Conservation (phyloP, 352 stramenopile genomes). For the Phytophthora europaea region DNA sequence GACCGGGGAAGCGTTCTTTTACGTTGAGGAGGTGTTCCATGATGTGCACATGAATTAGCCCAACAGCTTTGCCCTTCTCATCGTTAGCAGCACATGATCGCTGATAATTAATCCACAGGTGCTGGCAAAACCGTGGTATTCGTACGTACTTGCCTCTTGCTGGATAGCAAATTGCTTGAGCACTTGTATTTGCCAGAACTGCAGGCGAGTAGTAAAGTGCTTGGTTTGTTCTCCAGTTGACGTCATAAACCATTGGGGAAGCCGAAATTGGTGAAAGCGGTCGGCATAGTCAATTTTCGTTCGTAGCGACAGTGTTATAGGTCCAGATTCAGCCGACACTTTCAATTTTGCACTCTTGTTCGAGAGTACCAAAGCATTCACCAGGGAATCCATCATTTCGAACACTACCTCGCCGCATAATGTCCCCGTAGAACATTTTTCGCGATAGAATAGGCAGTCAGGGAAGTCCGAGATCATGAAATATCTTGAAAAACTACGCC, state of each 20-base stretch:
- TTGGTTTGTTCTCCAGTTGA: conserved; percentile 37
- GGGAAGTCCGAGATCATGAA: conserved; percentile 23
- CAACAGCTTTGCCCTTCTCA: neutral
- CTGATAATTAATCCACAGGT: conserved; percentile 19
- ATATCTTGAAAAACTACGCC: conserved; percentile 27
- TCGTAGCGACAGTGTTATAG: conserved; percentile 11
- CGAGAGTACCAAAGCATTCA: neutral
- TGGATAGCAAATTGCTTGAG: conserved; percentile 19
- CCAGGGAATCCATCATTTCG: conserved; percentile 34
- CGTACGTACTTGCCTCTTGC: neutral
- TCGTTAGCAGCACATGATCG: conserved; percentile 14
- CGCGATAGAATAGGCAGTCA: conserved; percentile 28
- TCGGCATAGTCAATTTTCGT: conserved; percentile 34
- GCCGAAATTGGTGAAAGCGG: conserved; percentile 42
- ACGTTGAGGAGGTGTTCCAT: neutral
- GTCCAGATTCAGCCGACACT: neutral
- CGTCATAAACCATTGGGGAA: conserved; percentile 30
- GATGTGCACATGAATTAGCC: conserved; percentile 3
- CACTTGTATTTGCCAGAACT: neutral
- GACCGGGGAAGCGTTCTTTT: conserved; percentile 7
- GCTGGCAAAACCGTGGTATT: conserved; percentile 12
- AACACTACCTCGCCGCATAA: conserved; percentile 30
- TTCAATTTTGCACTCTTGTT: neutral
- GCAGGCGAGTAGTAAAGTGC: conserved; percentile 31
- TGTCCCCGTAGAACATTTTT: neutral